A percentile compares a stretch with the other conserved stretches of the same genome.
phyloP scores from a whole-genome alignment of 2,329 filamentous ascomycete species.

The Cladosporium sphaerospermum region DNA sequence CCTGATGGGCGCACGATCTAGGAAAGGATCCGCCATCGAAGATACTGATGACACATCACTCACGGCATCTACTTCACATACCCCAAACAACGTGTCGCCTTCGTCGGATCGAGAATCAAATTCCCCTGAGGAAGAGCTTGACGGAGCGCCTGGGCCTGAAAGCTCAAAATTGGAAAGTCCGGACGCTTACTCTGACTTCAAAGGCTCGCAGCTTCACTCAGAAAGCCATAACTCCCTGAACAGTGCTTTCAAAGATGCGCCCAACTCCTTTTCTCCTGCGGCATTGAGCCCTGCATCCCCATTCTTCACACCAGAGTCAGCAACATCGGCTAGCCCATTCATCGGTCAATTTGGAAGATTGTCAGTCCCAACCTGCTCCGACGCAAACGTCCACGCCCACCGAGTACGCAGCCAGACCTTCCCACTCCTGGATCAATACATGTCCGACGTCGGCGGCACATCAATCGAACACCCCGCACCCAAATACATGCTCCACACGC shows the following conservation, averaged over 20 bases:
- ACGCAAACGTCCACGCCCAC: conserved; percentile 47
- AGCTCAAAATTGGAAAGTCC: conserved; percentile 56
- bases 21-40: conserved; percentile 55
- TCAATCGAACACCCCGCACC: conserved; percentile 51
- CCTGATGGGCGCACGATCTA: conserved; percentile 47
- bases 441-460: conserved; percentile 32
- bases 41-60: conserved; percentile 61
- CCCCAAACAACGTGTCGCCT: conserved; percentile 64
- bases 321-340: conserved; percentile 59
- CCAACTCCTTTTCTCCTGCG: conserved; percentile 62
- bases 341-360: conserved; percentile 39
- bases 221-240: conserved; percentile 61
- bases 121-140: conserved; percentile 59
- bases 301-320: conserved; percentile 70
- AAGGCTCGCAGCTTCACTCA: conserved; percentile 56
- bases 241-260: conserved; percentile 60
- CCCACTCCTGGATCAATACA: conserved; percentile 60
- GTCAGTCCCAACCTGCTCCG: conserved; percentile 23
- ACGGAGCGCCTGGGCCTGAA: conserved; percentile 61
- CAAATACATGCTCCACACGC: conserved; percentile 41
- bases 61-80: conserved; percentile 52
- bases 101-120: conserved; percentile 61
- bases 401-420: conserved; percentile 85
- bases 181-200: conserved; percentile 56
- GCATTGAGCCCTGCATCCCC: conserved; percentile 69